A percentile compares a stretch with the other conserved stretches of the same genome.
phyloP scores from a whole-genome alignment of 2,329 filamentous ascomycete genomes.

The Hirsutella minnesotensis region DNA sequence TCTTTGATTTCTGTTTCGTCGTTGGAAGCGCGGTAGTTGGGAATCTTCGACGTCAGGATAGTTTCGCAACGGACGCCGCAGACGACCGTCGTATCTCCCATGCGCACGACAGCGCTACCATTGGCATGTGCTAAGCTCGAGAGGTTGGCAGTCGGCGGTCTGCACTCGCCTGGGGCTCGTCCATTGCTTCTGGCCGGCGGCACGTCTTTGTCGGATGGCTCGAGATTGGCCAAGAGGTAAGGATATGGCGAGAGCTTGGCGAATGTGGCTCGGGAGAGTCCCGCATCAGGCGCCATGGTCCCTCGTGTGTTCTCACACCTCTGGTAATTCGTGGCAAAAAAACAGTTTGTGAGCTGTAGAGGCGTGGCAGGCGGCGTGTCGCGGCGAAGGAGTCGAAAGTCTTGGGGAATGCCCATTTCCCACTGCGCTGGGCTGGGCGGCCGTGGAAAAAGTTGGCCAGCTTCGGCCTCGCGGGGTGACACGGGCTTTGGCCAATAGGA shows the following conservation, averaged over 20 bases:
- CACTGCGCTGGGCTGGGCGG: too few relatives aligned
- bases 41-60: conserved; percentile 62
- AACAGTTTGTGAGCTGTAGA: neutral
- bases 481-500: too few relatives aligned
- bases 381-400: too few relatives aligned
- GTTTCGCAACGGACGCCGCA: conserved; percentile 86
- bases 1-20: conserved; percentile 38
- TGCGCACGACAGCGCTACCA: conserved; percentile 77
- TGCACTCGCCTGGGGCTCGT: conserved; percentile 56
- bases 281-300: conserved; percentile 18
- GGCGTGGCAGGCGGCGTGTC: too few relatives aligned
- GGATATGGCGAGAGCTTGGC: conserved; percentile 81
- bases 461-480: too few relatives aligned
- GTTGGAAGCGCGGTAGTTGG: conserved; percentile 43
- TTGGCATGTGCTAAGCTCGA: conserved; percentile 81
- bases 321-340: neutral
- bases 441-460: too few relatives aligned
- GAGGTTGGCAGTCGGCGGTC: conserved; percentile 64
- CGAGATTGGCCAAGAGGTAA: conserved; percentile 81
- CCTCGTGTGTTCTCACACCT: neutral
- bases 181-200: conserved; percentile 66
- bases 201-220: conserved; percentile 37
- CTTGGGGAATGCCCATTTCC: too few relatives aligned
- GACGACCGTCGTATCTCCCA: conserved; percentile 88
- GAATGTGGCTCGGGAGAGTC: conserved; percentile 57